Percentiles rank a stretch among this genome's conserved stretches.
These are phyloP conservation scores for Xerocomellus chrysenteron DNA, from an alignment of 768 basidiomycete species.

Conservation along the genomic window DNA sequence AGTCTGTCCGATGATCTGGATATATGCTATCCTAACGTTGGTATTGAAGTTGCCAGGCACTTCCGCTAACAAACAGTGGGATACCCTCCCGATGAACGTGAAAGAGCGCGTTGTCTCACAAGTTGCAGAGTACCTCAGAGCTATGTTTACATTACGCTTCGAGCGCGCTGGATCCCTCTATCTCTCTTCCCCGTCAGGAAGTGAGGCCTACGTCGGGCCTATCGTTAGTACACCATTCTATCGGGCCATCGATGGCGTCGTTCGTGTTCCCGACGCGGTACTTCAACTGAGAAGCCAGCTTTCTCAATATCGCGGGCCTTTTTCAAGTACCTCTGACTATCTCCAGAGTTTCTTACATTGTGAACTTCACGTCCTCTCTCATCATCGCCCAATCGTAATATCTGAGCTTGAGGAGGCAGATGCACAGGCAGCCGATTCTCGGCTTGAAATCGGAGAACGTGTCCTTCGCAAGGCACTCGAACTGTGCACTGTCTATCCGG, in stretches of 20 bases:
- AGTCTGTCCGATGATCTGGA: background rate
- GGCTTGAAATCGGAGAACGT: background rate
- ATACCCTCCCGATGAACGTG: background rate
- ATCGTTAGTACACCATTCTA: slow-evolving; percentile 2
- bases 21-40: background rate
- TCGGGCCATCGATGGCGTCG: background rate
- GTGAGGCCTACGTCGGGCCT: background rate
- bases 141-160: background rate
- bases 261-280: background rate
- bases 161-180: background rate
- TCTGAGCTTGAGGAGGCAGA: background rate
- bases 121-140: background rate
- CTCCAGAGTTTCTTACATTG: background rate
- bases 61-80: background rate
- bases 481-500: background rate
- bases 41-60: background rate
- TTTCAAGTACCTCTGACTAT: background rate
- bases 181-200: background rate
- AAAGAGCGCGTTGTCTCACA: background rate
- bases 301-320: background rate
- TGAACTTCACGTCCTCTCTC: background rate
- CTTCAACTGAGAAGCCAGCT: background rate
- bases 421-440: background rate
- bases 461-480: background rate
- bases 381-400: background rate